A percentile compares a stretch with the other conserved stretches of the same genome.
Evolutionary conservation across 768 basidiomycete genomes (phyloP).

Genomic region (Pleurotus citrinopileatus): DNA sequence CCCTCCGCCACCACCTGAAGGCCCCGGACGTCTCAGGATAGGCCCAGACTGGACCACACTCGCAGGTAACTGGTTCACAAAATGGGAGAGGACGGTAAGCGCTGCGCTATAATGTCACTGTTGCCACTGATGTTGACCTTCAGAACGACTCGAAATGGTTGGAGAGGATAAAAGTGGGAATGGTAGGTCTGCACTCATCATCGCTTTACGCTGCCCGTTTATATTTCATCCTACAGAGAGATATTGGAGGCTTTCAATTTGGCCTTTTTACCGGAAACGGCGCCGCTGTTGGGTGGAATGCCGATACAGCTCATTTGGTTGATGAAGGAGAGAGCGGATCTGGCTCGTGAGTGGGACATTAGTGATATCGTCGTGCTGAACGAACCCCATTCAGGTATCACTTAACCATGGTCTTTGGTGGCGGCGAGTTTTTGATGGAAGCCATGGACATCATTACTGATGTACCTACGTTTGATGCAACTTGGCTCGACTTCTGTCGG

Average conservation of each 20-base stretch:
- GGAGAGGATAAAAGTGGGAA: conserved; percentile 31
- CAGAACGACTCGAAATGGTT: conserved; percentile 35
- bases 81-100: conserved; percentile 36
- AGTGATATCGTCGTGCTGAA: not conserved
- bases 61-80: conserved; percentile 37
- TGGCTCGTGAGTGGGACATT: conserved; percentile 24
- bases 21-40: conserved; percentile 32
- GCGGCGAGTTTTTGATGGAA: conserved; percentile 38
- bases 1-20: conserved; percentile 32
- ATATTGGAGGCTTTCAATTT: conserved; percentile 34
- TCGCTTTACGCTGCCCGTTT: not conserved
- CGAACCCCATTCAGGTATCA: conserved; percentile 23
- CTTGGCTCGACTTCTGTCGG: conserved; percentile 37
- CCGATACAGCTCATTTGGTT: conserved; percentile 33
- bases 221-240: conserved; percentile 18
- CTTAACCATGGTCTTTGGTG: conserved; percentile 33
- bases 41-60: conserved; percentile 37
- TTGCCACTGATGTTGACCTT: not conserved
- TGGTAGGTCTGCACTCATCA: conserved; percentile 21
- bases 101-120: not conserved
- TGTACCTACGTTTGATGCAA: conserved; percentile 35
- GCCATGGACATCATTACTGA: conserved; percentile 35
- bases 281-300: conserved; percentile 36
- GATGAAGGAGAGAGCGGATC: conserved; percentile 32
- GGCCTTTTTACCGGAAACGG: conserved; percentile 34